These are phyloP conservation scores for Kodamaea leandrae DNA, from an alignment of 805 yeast genomes.

Conservation along the genomic window DNA sequence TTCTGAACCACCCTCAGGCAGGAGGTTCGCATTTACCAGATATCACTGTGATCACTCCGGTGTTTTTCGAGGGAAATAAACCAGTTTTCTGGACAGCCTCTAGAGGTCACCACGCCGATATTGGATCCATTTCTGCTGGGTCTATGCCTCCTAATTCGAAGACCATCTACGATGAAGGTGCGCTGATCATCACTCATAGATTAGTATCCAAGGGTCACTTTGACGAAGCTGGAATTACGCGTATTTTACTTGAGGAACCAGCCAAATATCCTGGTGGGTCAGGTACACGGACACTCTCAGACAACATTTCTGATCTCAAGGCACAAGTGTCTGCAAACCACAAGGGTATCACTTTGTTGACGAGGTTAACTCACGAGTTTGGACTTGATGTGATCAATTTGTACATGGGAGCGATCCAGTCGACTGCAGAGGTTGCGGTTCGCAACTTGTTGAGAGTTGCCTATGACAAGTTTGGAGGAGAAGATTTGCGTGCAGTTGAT, in stretches of 20 bases:
- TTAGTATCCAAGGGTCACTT: slow-evolving; percentile 68
- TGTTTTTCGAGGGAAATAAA: slow-evolving; percentile 49
- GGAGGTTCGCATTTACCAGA: slow-evolving; percentile 45
- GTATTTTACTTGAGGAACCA: slow-evolving; percentile 67
- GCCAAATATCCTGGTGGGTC: slow-evolving; percentile 82
- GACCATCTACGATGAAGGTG: slow-evolving; percentile 86
- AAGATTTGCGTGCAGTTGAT: slow-evolving; percentile 53
- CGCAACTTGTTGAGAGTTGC: slow-evolving; percentile 36
- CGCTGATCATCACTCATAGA: slow-evolving; percentile 75
- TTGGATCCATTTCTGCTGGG: slow-evolving; percentile 90
- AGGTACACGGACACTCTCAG: slow-evolving; percentile 81
- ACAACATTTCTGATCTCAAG: slow-evolving; percentile 65
- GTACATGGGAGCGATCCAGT: slow-evolving; percentile 81
- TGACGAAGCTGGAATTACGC: slow-evolving; percentile 67
- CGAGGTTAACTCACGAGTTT: slow-evolving; percentile 59
- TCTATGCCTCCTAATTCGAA: slow-evolving; percentile 93
- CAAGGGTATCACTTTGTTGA: slow-evolving; percentile 72
- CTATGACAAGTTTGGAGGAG: slow-evolving; percentile 38
- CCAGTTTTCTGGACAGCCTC: slow-evolving; percentile 88
- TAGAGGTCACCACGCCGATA: slow-evolving; percentile 95
- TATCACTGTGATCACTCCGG: slow-evolving; percentile 90
- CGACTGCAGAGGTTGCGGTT: slow-evolving; percentile 75
- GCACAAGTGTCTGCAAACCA: slow-evolving; percentile 76
- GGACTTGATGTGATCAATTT: slow-evolving; percentile 55
- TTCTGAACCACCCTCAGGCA: slow-evolving; percentile 42